phyloP scores from a whole-genome alignment of 345 rosid genomes.

The Anacardium occidentale region DNA sequence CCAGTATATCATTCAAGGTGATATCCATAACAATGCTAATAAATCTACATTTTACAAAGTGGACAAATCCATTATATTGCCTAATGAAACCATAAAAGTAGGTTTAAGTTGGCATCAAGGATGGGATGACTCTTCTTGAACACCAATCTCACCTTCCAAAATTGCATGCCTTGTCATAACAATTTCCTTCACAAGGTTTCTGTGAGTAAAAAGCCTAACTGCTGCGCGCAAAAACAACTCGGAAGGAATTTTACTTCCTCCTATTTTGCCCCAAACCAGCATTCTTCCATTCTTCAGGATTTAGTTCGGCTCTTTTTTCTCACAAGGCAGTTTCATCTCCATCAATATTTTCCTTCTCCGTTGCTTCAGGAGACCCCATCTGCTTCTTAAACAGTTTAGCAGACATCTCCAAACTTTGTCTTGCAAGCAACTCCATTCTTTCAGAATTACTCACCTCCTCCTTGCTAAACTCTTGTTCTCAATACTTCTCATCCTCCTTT shows the following conservation, averaged over 20 bases:
- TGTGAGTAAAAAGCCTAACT: conserved; percentile 81
- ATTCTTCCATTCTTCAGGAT: conserved; percentile 74
- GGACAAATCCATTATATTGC: neutral
- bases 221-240: conserved; percentile 79
- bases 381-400: conserved; percentile 52
- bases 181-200: conserved; percentile 94
- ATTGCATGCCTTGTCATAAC: conserved; percentile 92
- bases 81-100: neutral
- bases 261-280: conserved; percentile 73
- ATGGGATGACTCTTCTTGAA: too few relatives aligned
- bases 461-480: conserved; percentile 73
- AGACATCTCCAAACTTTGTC: conserved; percentile 50
- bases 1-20: neutral
- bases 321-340: conserved; percentile 73
- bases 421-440: conserved; percentile 73
- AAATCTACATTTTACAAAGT: neutral
- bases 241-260: conserved; percentile 76
- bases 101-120: neutral
- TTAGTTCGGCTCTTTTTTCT: conserved; percentile 69
- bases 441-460: conserved; percentile 62
- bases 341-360: conserved; percentile 28
- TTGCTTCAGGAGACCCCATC: conserved; percentile 39
- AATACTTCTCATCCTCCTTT: conserved; percentile 52
- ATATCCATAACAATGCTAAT: neutral
- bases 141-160: conserved; percentile 79